These are phyloP conservation scores for Acidomyces sp. DNA, from an alignment of 495 filamentous ascomycete species.

Conservation along the genomic window DNA sequence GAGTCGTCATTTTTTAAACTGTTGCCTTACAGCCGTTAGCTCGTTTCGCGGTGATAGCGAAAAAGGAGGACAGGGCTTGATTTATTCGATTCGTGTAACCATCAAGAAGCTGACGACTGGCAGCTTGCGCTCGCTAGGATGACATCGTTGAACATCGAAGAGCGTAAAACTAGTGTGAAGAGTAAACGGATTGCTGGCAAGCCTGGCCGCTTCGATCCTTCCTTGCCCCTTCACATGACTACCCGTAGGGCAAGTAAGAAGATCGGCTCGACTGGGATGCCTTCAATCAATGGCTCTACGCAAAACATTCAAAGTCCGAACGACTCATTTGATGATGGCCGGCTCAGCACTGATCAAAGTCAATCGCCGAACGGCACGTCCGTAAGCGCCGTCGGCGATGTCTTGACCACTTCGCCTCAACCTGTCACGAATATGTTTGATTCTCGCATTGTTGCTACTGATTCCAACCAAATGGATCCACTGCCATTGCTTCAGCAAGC, in stretches of 20 bases:
- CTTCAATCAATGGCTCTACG: conserved; percentile 13
- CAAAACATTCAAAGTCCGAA: conserved; percentile 5
- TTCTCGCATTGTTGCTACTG: too few species aligned
- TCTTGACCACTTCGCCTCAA: too few species aligned
- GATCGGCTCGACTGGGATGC: not conserved
- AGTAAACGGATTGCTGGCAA: conserved; percentile 8
- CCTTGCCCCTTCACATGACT: conserved; percentile 21
- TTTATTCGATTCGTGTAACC: too few species aligned
- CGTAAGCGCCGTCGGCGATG: too few species aligned
- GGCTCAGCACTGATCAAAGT: too few species aligned
- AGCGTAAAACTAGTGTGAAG: conserved; percentile 10
- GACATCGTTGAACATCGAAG: conserved; percentile 2
- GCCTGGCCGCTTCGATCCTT: conserved; percentile 16
- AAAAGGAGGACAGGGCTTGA: too few species aligned
- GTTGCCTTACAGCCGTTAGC: too few species aligned
- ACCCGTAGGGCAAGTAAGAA: conserved; percentile 10
- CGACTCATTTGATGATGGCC: conserved; percentile 11
- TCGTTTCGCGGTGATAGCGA: too few species aligned
- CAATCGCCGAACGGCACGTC: too few species aligned
- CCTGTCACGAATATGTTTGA: too few species aligned
- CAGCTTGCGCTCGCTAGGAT: not conserved
- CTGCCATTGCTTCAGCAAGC: not conserved
- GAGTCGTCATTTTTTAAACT: too few species aligned
- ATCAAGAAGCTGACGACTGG: too few species aligned
- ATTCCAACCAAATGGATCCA: not conserved